These are phyloP conservation scores for Aspergillus nomiae DNA, from an alignment of 2,329 filamentous ascomycete genomes.

Conservation along the genomic window DNA sequence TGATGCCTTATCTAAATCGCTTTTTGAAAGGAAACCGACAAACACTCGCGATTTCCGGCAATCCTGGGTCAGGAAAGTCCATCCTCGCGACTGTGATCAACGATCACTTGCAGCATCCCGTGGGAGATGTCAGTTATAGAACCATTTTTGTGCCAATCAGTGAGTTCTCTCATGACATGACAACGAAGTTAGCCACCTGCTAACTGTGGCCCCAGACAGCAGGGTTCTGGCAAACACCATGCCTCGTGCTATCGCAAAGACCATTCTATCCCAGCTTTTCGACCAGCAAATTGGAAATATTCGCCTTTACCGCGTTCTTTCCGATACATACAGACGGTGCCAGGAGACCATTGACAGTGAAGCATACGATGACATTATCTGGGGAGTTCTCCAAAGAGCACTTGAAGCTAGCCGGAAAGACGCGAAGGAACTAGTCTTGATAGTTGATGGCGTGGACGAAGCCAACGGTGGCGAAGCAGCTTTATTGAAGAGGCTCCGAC, in stretches of 20 bases:
- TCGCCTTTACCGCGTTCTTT: conserved; percentile 38
- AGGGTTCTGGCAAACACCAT: conserved; percentile 35
- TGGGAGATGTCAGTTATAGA: conserved; percentile 38
- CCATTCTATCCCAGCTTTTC: conserved; percentile 41
- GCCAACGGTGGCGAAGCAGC: conserved; percentile 30
- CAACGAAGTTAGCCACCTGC: neutral
- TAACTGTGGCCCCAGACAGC: conserved; percentile 23
- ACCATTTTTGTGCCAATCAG: conserved; percentile 41
- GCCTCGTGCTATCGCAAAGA: conserved; percentile 35
- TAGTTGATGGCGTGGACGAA: conserved; percentile 44
- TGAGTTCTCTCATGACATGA: conserved; percentile 13
- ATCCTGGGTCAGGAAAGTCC: conserved; percentile 43
- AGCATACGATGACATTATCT: conserved; percentile 40
- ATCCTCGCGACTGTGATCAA: conserved; percentile 42
- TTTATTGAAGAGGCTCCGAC: conserved; percentile 31
- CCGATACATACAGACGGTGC: conserved; percentile 32
- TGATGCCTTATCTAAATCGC: conserved; percentile 50
- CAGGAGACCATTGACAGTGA: conserved; percentile 23
- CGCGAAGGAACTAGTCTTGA: conserved; percentile 39
- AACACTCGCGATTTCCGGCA: conserved; percentile 48
- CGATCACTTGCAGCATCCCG: conserved; percentile 41
- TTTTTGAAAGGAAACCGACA: conserved; percentile 51
- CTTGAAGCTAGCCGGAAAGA: conserved; percentile 30
- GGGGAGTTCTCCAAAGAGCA: conserved; percentile 35
- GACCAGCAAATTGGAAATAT: conserved; percentile 43